These are phyloP conservation scores for Leccinum disarticulatum DNA, from an alignment of 768 basidiomycete genomes.

Conservation along the genomic window DNA sequence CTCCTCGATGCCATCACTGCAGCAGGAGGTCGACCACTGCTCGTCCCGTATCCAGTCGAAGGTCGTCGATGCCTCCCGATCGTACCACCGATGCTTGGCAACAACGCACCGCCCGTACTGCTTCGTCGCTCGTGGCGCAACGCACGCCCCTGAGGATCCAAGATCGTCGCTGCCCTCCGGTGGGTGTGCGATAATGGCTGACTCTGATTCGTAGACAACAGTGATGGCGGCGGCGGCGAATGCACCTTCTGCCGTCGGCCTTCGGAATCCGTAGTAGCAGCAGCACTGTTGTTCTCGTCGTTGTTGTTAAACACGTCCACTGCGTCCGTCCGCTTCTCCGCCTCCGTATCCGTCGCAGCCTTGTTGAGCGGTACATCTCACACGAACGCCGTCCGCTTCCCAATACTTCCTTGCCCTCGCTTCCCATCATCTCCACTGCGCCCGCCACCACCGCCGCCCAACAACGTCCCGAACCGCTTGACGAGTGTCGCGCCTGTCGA, in stretches of 20 bases:
- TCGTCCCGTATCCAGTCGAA: too few relatives aligned
- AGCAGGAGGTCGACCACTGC: too few relatives aligned
- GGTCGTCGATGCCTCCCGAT: too few relatives aligned
- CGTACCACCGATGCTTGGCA: too few relatives aligned
- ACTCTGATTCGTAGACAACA: constrained; percentile 45
- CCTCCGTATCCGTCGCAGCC: constrained; percentile 37
- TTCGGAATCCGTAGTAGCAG: constrained; percentile 20
- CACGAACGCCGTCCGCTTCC: constrained; percentile 53
- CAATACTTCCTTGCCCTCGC: constrained; percentile 35
- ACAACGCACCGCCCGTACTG: too few relatives aligned
- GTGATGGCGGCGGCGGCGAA: constrained; percentile 31
- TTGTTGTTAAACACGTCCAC: constrained; percentile 23
- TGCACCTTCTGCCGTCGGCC: constrained; percentile 22
- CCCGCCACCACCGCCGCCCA: constrained; percentile 40
- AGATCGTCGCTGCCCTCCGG: constrained; percentile 73
- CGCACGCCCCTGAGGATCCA: constrained; percentile 66
- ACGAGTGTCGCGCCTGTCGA: constrained; percentile 71
- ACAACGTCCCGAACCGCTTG: constrained; percentile 71
- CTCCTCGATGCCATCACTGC: too few relatives aligned
- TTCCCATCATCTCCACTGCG: constrained; percentile 43
- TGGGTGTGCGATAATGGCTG: constrained; percentile 62
- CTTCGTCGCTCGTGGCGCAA: constrained; percentile 72
- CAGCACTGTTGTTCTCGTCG: neutral
- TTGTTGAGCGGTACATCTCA: constrained; percentile 40
- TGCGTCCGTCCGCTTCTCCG: constrained; percentile 30